These are phyloP conservation scores for Penicillium pulvis DNA, from an alignment of 495 filamentous ascomycete genomes.

Conservation along the genomic window DNA sequence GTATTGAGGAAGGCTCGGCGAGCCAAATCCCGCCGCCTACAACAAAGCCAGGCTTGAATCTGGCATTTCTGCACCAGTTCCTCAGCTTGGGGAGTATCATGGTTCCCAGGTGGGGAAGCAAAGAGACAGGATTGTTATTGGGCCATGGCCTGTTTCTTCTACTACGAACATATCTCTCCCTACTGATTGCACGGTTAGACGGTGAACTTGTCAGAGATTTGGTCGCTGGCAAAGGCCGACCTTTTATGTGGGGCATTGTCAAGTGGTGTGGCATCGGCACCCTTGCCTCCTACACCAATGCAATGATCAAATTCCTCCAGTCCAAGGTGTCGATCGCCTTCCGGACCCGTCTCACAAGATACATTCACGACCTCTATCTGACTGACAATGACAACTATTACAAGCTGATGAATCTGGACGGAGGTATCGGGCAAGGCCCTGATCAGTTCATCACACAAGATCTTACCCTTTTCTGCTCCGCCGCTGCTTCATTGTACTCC, in stretches of 20 bases:
- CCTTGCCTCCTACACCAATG: constrained; percentile 88
- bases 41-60: constrained; percentile 88
- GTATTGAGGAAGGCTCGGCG: constrained; percentile 64
- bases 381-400: constrained; percentile 95
- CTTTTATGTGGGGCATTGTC: constrained; percentile 84
- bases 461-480: constrained; percentile 88
- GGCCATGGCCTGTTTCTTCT: constrained; percentile 71
- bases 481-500: constrained; percentile 91
- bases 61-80: constrained; percentile 98
- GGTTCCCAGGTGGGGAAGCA: constrained; percentile 92
- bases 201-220: constrained; percentile 96
- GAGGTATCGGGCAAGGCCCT: constrained; percentile 84
- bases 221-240: constrained; percentile 86
- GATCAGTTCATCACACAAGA: constrained; percentile 99
- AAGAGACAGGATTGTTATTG: constrained; percentile 86
- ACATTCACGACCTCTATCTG: constrained; percentile 96
- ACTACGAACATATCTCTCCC: constrained; percentile 88
- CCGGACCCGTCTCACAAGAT: constrained; percentile 91
- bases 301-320: constrained; percentile 97
- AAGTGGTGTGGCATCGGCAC: constrained; percentile 78
- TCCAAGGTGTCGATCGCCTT: constrained; percentile 98
- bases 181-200: constrained; percentile 90
- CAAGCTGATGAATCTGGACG: constrained; percentile 91
- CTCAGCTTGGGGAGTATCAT: constrained; percentile 94
- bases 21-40: constrained; percentile 78